phyloP scores from a whole-genome alignment of 192 early-diverging fungal genomes.

The Allomyces macrogynus region DNA sequence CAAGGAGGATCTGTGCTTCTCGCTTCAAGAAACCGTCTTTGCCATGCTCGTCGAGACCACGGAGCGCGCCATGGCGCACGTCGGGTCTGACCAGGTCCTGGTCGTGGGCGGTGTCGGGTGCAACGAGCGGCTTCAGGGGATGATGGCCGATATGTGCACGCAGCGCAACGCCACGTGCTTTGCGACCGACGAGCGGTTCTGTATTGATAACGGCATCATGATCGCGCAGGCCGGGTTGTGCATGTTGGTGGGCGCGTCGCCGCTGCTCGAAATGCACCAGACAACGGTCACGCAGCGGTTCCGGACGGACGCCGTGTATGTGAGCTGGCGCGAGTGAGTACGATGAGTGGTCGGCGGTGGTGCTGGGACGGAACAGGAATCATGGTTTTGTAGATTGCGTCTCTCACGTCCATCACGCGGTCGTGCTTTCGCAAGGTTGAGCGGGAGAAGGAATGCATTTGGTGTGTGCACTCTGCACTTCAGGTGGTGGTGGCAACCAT shows the following conservation, averaged over 20 bases:
- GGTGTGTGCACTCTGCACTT: no score
- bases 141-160: slow-evolving; percentile 90
- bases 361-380: no score
- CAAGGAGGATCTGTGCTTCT: slow-evolving; percentile 86
- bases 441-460: no score
- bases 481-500: no score
- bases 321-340: slow-evolving; percentile 46
- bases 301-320: slow-evolving; percentile 66
- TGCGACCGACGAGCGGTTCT: slow-evolving; percentile 94
- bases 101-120: slow-evolving; percentile 96
- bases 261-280: slow-evolving; percentile 41
- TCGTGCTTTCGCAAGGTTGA: no score
- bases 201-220: slow-evolving; percentile 99
- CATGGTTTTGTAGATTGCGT: no score
- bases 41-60: slow-evolving; percentile 99
- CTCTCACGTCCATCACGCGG: no score
- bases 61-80: slow-evolving; percentile 96
- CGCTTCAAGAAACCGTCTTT: slow-evolving; percentile 91
- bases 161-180: slow-evolving; percentile 73
- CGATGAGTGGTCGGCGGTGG: no score
- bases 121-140: slow-evolving; percentile 82
- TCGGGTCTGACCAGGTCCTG: slow-evolving; percentile 71
- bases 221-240: slow-evolving; percentile 92
- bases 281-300: slow-evolving; percentile 87
- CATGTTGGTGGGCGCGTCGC: slow-evolving; percentile 61